These are phyloP conservation scores for Kodamaea fungicola DNA, from an alignment of 1,139 yeast genomes.

Conservation along the genomic window DNA sequence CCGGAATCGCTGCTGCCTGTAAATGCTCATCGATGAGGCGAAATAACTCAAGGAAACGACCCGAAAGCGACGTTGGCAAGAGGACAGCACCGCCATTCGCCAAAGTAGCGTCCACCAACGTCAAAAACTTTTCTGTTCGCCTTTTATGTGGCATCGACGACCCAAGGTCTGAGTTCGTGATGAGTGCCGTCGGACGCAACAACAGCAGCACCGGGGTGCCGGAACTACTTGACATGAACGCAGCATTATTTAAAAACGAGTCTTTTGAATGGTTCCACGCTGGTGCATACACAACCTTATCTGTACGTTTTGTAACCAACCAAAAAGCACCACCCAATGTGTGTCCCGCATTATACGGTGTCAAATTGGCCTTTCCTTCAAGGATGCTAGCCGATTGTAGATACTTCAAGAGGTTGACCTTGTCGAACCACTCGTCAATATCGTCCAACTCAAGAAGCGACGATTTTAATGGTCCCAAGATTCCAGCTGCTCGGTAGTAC, in stretches of 20 bases:
- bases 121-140: constrained; percentile 62
- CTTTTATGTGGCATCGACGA: constrained; percentile 62
- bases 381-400: constrained; percentile 69
- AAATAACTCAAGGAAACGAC: constrained; percentile 76
- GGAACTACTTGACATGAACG: constrained; percentile 46
- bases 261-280: constrained; percentile 96
- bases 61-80: constrained; percentile 80
- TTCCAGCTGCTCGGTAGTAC: constrained; percentile 65
- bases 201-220: constrained; percentile 61
- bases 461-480: constrained; percentile 68
- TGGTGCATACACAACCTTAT: constrained; percentile 81
- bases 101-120: constrained; percentile 62
- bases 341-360: constrained; percentile 92
- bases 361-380: constrained; percentile 59
- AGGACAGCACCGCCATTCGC: constrained; percentile 73
- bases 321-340: constrained; percentile 90
- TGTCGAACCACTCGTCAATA: constrained; percentile 76
- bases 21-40: constrained; percentile 64
- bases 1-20: constrained; percentile 60
- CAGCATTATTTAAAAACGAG: constrained; percentile 78
- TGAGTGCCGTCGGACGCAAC: constrained; percentile 77
- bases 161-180: constrained; percentile 74
- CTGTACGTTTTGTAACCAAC: constrained; percentile 71
- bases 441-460: constrained; percentile 68
- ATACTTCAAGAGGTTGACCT: constrained; percentile 65